Evolutionary conservation across 2,329 filamentous ascomycete genomes (phyloP).

Genomic region (Rutstroemia sydowiana): DNA sequence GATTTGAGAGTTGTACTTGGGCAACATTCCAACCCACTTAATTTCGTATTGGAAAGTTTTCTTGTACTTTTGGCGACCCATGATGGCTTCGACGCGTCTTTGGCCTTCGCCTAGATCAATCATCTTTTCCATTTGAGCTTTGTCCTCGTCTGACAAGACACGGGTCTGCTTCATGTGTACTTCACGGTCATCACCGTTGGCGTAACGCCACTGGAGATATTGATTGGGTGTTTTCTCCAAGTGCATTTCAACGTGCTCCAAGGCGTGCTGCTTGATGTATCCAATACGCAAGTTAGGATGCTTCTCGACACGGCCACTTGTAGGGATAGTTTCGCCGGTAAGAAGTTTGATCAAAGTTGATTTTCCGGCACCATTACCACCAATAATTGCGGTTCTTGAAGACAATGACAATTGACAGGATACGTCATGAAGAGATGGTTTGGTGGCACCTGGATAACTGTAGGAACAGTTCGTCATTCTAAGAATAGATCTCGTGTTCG

Average conservation of each 20-base stretch:
- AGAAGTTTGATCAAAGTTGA: constrained; percentile 96
- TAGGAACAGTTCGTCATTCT: constrained; percentile 89
- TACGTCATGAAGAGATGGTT: constrained; percentile 81
- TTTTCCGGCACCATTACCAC: constrained; percentile 95
- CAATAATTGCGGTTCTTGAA: constrained; percentile 91
- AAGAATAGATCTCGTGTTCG: constrained; percentile 85
- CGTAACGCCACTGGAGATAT: constrained; percentile 97
- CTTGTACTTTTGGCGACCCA: constrained; percentile 97
- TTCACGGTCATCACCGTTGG: constrained; percentile 93
- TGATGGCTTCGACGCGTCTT: constrained; percentile 76
- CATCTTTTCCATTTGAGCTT: constrained; percentile 83
- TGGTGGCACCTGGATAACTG: constrained; percentile 83
- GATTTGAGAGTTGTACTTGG: constrained; percentile 89
- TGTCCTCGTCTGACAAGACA: constrained; percentile 76
- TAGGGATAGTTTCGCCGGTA: constrained; percentile 84
- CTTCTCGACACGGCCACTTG: constrained; percentile 84
- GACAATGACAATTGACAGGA: constrained; percentile 84
- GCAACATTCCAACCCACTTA: constrained; percentile 83
- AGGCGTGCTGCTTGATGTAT: constrained; percentile 98
- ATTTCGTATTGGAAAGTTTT: constrained; percentile 98
- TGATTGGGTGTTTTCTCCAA: constrained; percentile 98
- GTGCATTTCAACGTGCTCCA: constrained; percentile 99
- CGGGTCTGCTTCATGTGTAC: constrained; percentile 97
- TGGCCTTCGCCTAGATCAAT: constrained; percentile 75
- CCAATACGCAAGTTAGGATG: constrained; percentile 97